Evolutionary conservation across 495 filamentous ascomycete genomes (phyloP).

Genomic region (Glonium stellatum): DNA sequence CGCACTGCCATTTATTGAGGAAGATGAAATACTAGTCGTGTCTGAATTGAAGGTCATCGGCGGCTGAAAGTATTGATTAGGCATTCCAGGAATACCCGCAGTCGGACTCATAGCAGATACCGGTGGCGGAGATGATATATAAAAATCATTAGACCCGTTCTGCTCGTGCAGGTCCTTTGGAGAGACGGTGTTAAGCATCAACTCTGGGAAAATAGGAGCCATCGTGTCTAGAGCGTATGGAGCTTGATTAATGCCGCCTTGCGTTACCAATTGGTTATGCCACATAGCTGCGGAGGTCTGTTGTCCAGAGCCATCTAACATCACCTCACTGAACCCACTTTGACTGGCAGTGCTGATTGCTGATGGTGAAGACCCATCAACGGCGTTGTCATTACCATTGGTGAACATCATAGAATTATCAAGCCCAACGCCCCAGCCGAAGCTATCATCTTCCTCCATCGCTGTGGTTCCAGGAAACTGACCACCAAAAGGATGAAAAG

Average conservation of each 20-base stretch:
- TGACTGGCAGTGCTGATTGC: constrained; percentile 90
- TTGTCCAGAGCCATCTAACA: constrained; percentile 69
- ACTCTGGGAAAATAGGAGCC: constrained; percentile 34
- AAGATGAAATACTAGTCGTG: constrained; percentile 49
- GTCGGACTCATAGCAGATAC: constrained; percentile 20
- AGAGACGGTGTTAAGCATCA: constrained; percentile 28
- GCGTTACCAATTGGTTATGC: constrained; percentile 61
- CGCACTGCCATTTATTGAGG: constrained; percentile 57
- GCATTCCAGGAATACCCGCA: constrained; percentile 32
- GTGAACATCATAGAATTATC: constrained; percentile 69
- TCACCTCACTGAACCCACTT: constrained; percentile 84
- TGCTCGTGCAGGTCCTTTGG: constrained; percentile 30
- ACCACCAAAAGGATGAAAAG: constrained; percentile 60
- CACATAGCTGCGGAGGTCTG: constrained; percentile 49
- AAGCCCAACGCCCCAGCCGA: constrained; percentile 82
- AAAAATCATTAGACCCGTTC: constrained; percentile 25
- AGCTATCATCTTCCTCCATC: constrained; percentile 67
- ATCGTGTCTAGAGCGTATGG: constrained; percentile 54
- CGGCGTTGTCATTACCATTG: constrained; percentile 62
- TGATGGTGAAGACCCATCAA: constrained; percentile 91
- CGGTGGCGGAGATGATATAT: constrained; percentile 30
- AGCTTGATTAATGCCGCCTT: constrained; percentile 50
- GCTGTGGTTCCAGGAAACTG: constrained; percentile 43
- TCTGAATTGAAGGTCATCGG: constrained; percentile 50
- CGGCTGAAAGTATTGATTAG: constrained; percentile 44